Evolutionary conservation across 2,329 filamentous ascomycete species (phyloP).

Genomic region (Phialophora chinensis): DNA sequence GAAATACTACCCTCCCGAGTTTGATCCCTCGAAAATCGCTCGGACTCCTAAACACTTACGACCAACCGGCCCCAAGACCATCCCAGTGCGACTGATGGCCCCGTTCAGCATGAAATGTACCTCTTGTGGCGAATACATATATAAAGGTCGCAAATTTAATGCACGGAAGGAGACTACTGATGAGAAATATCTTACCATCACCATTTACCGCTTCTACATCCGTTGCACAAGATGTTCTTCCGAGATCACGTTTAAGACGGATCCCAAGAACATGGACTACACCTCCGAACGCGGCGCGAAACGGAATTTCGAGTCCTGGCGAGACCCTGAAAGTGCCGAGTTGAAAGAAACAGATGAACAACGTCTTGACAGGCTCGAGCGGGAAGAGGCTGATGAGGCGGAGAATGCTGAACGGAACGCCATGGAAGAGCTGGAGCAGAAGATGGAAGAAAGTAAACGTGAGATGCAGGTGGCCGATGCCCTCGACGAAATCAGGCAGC

Average conservation of each 20-base stretch:
- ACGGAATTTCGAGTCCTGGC: slow-evolving; percentile 92
- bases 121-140: slow-evolving; percentile 78
- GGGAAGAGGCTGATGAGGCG: slow-evolving; percentile 69
- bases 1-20: slow-evolving; percentile 72
- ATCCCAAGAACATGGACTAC: slow-evolving; percentile 95
- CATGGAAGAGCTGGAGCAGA: slow-evolving; percentile 94
- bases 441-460: slow-evolving; percentile 87
- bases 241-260: slow-evolving; percentile 92
- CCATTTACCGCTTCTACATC: slow-evolving; percentile 89
- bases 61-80: slow-evolving; percentile 75
- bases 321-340: slow-evolving; percentile 64
- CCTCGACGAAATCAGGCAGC: slow-evolving; percentile 87
- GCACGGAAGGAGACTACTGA: slow-evolving; percentile 90
- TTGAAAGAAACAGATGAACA: slow-evolving; percentile 83
- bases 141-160: slow-evolving; percentile 95
- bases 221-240: slow-evolving; percentile 83
- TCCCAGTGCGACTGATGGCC: slow-evolving; percentile 89
- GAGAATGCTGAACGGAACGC: slow-evolving; percentile 78
- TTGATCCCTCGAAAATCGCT: slow-evolving; percentile 82
- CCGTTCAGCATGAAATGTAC: slow-evolving; percentile 82
- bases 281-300: slow-evolving; percentile 80
- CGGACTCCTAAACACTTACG: slow-evolving; percentile 64
- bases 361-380: slow-evolving; percentile 80
- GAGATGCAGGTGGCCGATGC: slow-evolving; percentile 98
- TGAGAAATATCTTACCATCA: slow-evolving; percentile 85